Conservation (phyloP, 2,329 filamentous ascomycete species). For the Colletotrichum sp. region DNA sequence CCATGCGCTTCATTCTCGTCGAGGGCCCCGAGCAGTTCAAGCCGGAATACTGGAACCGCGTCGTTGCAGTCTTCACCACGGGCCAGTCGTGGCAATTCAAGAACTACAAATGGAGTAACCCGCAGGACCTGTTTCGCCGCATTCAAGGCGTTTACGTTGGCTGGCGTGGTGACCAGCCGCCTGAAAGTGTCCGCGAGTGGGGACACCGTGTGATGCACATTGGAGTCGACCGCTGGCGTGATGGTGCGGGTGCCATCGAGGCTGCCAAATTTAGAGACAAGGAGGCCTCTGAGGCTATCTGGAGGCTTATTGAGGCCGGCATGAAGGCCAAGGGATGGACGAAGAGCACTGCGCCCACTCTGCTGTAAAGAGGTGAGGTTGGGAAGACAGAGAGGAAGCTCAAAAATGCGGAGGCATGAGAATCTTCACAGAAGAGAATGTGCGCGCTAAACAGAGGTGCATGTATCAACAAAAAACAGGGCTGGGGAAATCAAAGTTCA, state of each 20-base stretch:
- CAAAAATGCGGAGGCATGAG: too few relatives aligned
- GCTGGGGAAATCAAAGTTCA: constrained; percentile 12
- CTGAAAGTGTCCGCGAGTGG: constrained; percentile 81
- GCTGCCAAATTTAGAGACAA: constrained; percentile 80
- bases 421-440: neutral
- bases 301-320: constrained; percentile 84
- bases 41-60: constrained; percentile 94
- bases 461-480: constrained; percentile 12
- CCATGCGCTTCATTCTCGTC: constrained; percentile 93
- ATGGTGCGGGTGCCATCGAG: constrained; percentile 51
- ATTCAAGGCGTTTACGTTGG: constrained; percentile 88
- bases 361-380: neutral
- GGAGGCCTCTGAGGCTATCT: constrained; percentile 91
- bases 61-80: constrained; percentile 96
- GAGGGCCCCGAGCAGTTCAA: constrained; percentile 95
- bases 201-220: constrained; percentile 82
- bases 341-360: constrained; percentile 68
- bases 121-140: constrained; percentile 87
- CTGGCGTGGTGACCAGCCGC: constrained; percentile 84
- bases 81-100: constrained; percentile 99
- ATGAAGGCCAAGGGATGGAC: constrained; percentile 89
- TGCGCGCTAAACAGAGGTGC: neutral
- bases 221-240: constrained; percentile 84
- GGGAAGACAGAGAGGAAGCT: neutral
- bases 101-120: constrained; percentile 93